Base-by-base conservation (phyloP, 441 rosid genomes). In the Manihot esculenta region DNA sequence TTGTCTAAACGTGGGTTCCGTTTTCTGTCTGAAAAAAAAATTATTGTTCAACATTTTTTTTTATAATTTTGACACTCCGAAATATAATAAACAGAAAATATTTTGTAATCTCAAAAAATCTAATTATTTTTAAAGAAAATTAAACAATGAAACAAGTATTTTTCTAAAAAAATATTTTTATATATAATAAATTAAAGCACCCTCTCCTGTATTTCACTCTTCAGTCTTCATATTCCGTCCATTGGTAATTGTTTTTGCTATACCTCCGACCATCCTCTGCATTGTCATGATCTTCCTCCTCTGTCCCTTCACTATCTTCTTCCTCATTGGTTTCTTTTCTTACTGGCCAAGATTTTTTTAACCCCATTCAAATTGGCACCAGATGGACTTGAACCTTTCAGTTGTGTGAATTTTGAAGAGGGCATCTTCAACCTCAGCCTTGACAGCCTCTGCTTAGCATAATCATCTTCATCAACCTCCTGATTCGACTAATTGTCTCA, bases 181-280 rank as follows among this genome's bases (percentile, higher is more conserved):
- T 1, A 30, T 1, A 30, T 1, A 30, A 30, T 30, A 30, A 30
- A 30, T n/a, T 30, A 30, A 30, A 30, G 4, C 33, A 4, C 1
- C 33, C 33, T 4, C 4, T 1, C 2, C 33, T 30, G 33, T 30
- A 30, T 30, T 30, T 30, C 33, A 1, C 33, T 30, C 15, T 59
- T 82, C 85, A 92, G 69, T 90, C 98, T 83, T 90, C 99, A 62
- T 92, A 79, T 70, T 94, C 97, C 0, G 99, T 94, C 84, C 92
- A 98, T 77, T 94, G 97, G 21, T 92, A 96, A 10, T 94, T 94
- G 0, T 92, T 95, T 3, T 89, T 93, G n/a, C n/a, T n/a, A n/a
- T n/a, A n/a, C 63, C 90, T 85, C 91, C 91, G 92, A 35, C 94
- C 91, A 70, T 88, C 97, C 24, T 92, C 95, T 42, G 81, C 81